A percentile compares a stretch with the other conserved stretches of the same genome.
phyloP scores from a whole-genome alignment of 208 protist genomes.

The Trypanosoma cruzi region DNA sequence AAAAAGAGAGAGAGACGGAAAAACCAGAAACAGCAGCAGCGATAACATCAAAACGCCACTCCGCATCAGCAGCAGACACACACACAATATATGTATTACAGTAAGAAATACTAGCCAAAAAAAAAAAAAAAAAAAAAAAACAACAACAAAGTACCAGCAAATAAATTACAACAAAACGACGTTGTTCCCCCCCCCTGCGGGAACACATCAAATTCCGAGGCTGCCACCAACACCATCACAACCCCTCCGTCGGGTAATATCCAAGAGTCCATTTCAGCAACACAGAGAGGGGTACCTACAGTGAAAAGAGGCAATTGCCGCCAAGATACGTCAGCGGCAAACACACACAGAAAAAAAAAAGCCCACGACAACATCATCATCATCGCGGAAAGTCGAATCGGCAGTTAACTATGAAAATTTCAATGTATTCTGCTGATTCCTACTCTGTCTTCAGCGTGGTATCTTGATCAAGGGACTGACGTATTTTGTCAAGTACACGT shows the following conservation, averaged over 20 bases:
- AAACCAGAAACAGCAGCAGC: neutral
- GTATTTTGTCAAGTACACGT: conserved; percentile 22
- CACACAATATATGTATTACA: neutral
- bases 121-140: neutral
- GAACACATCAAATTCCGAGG: neutral
- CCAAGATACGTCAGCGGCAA: neutral
- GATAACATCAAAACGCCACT: neutral
- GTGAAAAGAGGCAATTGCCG: no score
- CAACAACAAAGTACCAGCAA: neutral
- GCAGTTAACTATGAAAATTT: neutral
- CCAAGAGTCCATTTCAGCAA: no score
- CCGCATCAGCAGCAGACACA: neutral
- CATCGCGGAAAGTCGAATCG: neutral
- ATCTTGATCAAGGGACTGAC: conserved; percentile 28
- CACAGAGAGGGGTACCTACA: no score
- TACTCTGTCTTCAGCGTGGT: neutral
- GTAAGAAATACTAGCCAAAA: neutral
- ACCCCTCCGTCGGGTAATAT: no score
- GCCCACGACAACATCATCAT: neutral
- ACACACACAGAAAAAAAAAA: no score
- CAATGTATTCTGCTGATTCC: neutral
- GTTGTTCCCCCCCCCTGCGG: neutral
- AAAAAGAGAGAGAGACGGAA: neutral
- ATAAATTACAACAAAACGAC: neutral
- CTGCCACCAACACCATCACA: neutral